Conservation (phyloP, 805 yeast genomes). For the Candida krabiensis region DNA sequence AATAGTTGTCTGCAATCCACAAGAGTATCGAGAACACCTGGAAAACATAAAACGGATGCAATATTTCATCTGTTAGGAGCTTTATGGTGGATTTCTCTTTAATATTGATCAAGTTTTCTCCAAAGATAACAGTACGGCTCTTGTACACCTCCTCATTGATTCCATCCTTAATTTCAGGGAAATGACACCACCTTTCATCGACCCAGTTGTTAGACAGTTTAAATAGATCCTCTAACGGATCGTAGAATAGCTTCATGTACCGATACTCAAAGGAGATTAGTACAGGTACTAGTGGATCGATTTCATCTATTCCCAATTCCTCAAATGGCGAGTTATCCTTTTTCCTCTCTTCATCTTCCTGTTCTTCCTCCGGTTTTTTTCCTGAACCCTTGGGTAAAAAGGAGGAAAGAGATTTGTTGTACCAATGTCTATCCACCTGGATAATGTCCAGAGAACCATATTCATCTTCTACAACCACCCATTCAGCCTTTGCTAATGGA, state of each 20-base stretch:
- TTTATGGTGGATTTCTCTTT: conserved; percentile 66
- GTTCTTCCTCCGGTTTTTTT: conserved; percentile 10
- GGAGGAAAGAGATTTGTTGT: conserved; percentile 70
- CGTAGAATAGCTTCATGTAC: conserved; percentile 77
- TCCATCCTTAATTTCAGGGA: conserved; percentile 60
- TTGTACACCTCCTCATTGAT: conserved; percentile 66
- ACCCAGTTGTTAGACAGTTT: conserved; percentile 85
- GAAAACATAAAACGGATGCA: conserved; percentile 94
- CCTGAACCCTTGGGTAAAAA: conserved; percentile 44
- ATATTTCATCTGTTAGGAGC: conserved; percentile 78
- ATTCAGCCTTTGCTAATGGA: conserved; percentile 80
- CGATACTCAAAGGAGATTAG: conserved; percentile 77
- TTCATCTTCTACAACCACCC: conserved; percentile 94
- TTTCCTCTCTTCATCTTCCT: conserved; percentile 16
- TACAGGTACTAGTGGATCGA: conserved; percentile 68
- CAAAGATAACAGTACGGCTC: conserved; percentile 74
- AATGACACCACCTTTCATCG: conserved; percentile 72
- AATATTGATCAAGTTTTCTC: conserved; percentile 71
- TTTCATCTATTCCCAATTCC: conserved; percentile 31
- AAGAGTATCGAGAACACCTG: conserved; percentile 89
- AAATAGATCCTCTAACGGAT: conserved; percentile 85
- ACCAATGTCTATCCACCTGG: conserved; percentile 56
- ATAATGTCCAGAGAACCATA: conserved; percentile 78
- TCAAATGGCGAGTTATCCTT: conserved; percentile 30
- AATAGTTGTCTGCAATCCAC: conserved; percentile 92